A percentile compares a stretch with the other conserved stretches of the same genome.
phyloP scores from a whole-genome alignment of 805 yeast genomes.

The Teunomyces stri region DNA sequence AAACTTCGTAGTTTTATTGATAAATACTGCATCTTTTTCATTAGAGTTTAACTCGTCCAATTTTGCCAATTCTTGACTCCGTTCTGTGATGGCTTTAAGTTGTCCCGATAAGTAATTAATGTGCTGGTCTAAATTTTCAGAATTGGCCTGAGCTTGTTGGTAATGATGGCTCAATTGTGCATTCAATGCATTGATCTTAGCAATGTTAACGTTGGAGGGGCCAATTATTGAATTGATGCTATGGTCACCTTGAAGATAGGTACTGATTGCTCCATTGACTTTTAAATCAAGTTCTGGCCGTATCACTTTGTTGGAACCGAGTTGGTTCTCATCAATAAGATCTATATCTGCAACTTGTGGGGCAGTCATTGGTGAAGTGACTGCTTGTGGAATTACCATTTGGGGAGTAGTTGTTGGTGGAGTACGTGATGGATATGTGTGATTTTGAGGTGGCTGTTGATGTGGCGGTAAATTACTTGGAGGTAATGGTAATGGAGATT shows the following conservation, averaged over 20 bases:
- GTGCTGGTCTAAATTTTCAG: constrained; percentile 29
- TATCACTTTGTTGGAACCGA: not conserved
- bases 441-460: not conserved
- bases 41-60: constrained; percentile 24
- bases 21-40: constrained; percentile 16
- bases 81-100: constrained; percentile 16
- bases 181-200: constrained; percentile 26
- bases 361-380: not conserved
- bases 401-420: not conserved
- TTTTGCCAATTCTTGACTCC: constrained; percentile 24
- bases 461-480: not conserved
- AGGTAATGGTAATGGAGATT: constrained; percentile 30
- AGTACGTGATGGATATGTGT: not conserved
- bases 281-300: not conserved
- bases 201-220: constrained; percentile 6
- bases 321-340: constrained; percentile 1
- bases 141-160: constrained; percentile 36
- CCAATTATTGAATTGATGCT: constrained; percentile 4
- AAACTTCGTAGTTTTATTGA: constrained; percentile 12
- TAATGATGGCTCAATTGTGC: constrained; percentile 34
- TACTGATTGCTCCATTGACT: not conserved
- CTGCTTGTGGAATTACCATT: not conserved
- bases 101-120: constrained; percentile 26
- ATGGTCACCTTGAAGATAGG: not conserved
- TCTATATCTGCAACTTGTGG: not conserved